These are phyloP conservation scores for Sisymbrium irio DNA, from an alignment of 345 rosid genomes.

Conservation along the genomic window DNA sequence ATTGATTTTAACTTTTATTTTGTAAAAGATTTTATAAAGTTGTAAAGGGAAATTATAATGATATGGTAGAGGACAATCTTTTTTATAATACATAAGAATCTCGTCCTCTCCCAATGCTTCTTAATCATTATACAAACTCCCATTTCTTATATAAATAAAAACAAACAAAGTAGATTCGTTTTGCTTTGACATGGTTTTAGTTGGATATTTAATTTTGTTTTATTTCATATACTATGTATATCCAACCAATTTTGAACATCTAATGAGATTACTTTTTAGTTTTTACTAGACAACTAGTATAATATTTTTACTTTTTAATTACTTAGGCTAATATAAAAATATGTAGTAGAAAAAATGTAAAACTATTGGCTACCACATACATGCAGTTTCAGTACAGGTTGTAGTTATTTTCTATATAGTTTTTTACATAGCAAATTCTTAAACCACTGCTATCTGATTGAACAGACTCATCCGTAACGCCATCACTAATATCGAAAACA, in stretches of 20 bases:
- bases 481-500: too few relatives aligned
- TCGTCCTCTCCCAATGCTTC: constrained; percentile 36
- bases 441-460: neutral
- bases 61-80: constrained; percentile 27
- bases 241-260: neutral
- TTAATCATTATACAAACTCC: constrained; percentile 30
- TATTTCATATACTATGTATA: neutral
- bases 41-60: constrained; percentile 21
- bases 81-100: constrained; percentile 29
- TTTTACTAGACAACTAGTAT: neutral
- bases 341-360: neutral
- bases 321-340: neutral
- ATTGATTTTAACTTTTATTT: neutral
- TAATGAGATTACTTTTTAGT: neutral
- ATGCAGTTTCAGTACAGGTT: neutral
- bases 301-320: neutral
- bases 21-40: constrained; percentile 3
- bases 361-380: neutral
- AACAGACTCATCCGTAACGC: neutral
- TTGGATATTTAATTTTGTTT: neutral
- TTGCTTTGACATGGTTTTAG: neutral
- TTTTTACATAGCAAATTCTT: neutral
- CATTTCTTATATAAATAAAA: neutral
- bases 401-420: neutral
- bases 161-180: constrained; percentile 18